A percentile compares a stretch with the other conserved stretches of the same genome.
Evolutionary conservation across 1,284 basidiomycete species (phyloP).

Genomic region (Cutaneotrichosporon daszewskae): DNA sequence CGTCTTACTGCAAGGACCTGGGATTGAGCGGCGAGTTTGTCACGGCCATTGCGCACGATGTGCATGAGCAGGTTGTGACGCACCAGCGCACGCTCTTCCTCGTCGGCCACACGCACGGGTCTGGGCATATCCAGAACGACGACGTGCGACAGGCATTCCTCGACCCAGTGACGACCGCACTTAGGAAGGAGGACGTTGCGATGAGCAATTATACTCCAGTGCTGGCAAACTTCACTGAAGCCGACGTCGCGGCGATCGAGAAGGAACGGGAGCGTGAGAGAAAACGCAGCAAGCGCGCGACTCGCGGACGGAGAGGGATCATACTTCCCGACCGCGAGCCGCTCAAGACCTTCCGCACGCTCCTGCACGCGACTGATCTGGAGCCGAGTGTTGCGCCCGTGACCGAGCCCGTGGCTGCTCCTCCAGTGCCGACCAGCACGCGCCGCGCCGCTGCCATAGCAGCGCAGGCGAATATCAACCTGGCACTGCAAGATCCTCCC

Average conservation of each 20-base stretch:
- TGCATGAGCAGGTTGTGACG: constrained; percentile 88
- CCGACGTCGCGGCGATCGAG: constrained; percentile 81
- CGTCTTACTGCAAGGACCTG: constrained; percentile 77
- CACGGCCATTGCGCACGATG: constrained; percentile 90
- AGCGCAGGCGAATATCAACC: constrained; percentile 55
- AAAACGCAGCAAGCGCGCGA: constrained; percentile 71
- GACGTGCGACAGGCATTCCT: constrained; percentile 87
- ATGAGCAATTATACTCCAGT: constrained; percentile 71
- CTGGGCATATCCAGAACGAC: constrained; percentile 74
- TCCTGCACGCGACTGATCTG: constrained; percentile 52
- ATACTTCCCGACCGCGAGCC: constrained; percentile 89
- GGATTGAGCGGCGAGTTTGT: constrained; percentile 91
- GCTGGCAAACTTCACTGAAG: constrained; percentile 80
- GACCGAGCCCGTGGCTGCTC: constrained; percentile 38
- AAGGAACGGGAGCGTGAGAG: constrained; percentile 90
- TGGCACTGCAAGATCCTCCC: constrained; percentile 41
- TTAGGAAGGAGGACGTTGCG: constrained; percentile 68
- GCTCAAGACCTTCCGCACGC: constrained; percentile 82
- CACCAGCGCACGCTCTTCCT: constrained; percentile 90
- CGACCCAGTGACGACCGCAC: constrained; percentile 59
- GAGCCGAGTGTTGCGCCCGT: constrained; percentile 30
- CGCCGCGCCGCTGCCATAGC: constrained; percentile 77
- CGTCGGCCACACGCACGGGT: constrained; percentile 79
- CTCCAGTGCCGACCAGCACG: constrained; percentile 49
- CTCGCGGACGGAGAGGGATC: constrained; percentile 81